phyloP scores from a whole-genome alignment of 176 grass and related monocot species.

The Chloris gayana region DNA sequence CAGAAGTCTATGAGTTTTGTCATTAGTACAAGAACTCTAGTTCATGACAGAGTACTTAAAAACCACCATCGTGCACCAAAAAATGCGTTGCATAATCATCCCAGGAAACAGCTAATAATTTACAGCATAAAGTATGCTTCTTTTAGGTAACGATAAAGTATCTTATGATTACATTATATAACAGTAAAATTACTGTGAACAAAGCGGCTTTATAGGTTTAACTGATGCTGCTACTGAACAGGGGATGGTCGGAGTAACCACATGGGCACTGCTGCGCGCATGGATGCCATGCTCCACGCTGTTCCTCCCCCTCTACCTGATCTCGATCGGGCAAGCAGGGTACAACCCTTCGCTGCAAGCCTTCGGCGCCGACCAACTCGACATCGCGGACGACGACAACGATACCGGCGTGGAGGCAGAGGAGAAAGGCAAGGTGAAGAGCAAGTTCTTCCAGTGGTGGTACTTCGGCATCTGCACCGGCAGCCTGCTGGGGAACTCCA shows the following conservation, averaged over 20 bases:
- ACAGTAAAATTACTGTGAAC: neutral
- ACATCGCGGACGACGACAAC: slow-evolving; percentile 43
- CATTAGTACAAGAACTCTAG: no score
- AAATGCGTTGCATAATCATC: neutral
- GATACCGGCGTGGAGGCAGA: slow-evolving; percentile 25
- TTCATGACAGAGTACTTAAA: no score
- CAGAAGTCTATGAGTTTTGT: no score
- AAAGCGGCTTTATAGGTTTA: neutral
- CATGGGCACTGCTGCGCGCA: slow-evolving; percentile 64
- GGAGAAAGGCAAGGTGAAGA: slow-evolving; percentile 66
- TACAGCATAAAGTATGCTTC: neutral
- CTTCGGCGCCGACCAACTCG: slow-evolving; percentile 90
- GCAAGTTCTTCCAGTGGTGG: slow-evolving; percentile 93
- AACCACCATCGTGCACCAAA: neutral
- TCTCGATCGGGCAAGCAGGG: slow-evolving; percentile 74
- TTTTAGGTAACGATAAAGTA: no score
- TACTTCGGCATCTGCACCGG: slow-evolving; percentile 94
- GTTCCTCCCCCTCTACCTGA: slow-evolving; percentile 88
- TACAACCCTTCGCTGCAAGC: slow-evolving; percentile 90
- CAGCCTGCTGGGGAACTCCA: slow-evolving; percentile 82
- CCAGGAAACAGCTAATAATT: neutral
- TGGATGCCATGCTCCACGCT: slow-evolving; percentile 73
- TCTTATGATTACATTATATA: neutral
- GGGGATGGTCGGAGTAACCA: slow-evolving; percentile 65
- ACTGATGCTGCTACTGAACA: slow-evolving; percentile 3